Evolutionary conservation across 2,329 filamentous ascomycete species (phyloP), one percentile per base, ranked within the genome.

Genomic region (Sphaerostilbella broomeana): DNA sequence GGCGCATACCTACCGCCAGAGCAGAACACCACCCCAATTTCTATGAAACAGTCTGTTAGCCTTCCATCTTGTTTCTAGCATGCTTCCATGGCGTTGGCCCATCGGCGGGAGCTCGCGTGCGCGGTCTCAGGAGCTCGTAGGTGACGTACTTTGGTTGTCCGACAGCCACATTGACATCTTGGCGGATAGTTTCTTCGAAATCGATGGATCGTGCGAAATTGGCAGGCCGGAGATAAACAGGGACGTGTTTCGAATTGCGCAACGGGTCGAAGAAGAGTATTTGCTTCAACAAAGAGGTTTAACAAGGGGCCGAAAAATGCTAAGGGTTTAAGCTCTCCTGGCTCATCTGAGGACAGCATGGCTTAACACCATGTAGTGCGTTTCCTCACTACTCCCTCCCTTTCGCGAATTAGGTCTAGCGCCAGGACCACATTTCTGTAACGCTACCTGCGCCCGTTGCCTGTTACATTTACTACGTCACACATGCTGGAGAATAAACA

Each of bases 1-100:
- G 24, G 51, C 47, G 51, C 51, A 53, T 63, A 83, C 85, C 53
- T 82, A 95, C 89, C 90, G 58, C 88, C 90, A 58, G 87, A 92
- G 75, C 92, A 97, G 72, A 98, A 98, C 61, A 89, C 86, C 47
- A 95, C 89, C 53, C 92, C 92, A 57, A 97, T 84, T 67, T 98
- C 92, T 97, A 57, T 53, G 34, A n/a, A 42, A 24, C 3, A 43
- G n/a, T n/a, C n/a, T 39, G 57, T 68, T 43, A 69, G 62, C 48
- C 38, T 49, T 34, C 26, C 17, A 17, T 39, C 29, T n/a, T 7
- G 28, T 21, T 19, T 10, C 25, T 35, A 31, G 25, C n/a, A 32
- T 31, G 6, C 19, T 13, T 32, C 34, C 33, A 52, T 63, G 57
- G 52, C 46, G 40, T 21, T 32, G 35, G 28, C 26, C n/a, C n/a